Percentiles rank a stretch among this genome's conserved stretches.
phyloP scores from a whole-genome alignment of 495 filamentous ascomycete genomes.

The Aspergillus cristatus region DNA sequence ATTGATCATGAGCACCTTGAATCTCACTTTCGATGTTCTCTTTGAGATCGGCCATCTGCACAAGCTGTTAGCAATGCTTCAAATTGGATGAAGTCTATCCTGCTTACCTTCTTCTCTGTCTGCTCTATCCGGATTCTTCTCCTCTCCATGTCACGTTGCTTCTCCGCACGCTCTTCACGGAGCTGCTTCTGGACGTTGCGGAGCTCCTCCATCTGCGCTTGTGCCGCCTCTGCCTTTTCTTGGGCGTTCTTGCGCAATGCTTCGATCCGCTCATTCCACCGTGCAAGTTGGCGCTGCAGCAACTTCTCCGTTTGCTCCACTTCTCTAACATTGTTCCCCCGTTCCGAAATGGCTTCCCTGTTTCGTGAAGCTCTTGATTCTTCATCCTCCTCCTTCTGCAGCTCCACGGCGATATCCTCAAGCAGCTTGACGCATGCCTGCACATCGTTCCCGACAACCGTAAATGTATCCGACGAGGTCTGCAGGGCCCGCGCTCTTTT shows the following conservation, averaged over 20 bases:
- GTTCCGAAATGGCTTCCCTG: conserved; percentile 76
- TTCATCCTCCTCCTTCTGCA: conserved; percentile 86
- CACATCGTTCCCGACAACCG: conserved; percentile 73
- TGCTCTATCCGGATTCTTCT: conserved; percentile 88
- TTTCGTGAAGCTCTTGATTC: conserved; percentile 66
- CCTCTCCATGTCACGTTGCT: conserved; percentile 83
- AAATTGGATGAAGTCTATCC: not conserved
- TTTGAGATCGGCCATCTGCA: conserved; percentile 89
- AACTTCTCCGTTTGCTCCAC: conserved; percentile 80
- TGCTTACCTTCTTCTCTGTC: conserved; percentile 90
- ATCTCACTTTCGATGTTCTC: conserved; percentile 95
- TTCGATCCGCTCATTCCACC: conserved; percentile 78
- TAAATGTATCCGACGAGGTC: conserved; percentile 82
- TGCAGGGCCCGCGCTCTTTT: conserved; percentile 80
- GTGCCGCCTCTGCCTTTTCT: conserved; percentile 69
- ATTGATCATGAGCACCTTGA: conserved; percentile 78
- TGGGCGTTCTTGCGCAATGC: conserved; percentile 66
- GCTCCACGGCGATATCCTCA: conserved; percentile 72
- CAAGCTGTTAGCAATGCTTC: conserved; percentile 5
- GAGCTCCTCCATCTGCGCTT: conserved; percentile 84
- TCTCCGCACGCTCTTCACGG: conserved; percentile 74
- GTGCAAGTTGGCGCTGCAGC: conserved; percentile 71
- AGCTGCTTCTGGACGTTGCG: conserved; percentile 69
- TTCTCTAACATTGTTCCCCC: conserved; percentile 80
- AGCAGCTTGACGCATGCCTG: conserved; percentile 77